These are phyloP conservation scores for Orychophragmus violaceus DNA, from an alignment of 345 rosid genomes.

Conservation along the genomic window DNA sequence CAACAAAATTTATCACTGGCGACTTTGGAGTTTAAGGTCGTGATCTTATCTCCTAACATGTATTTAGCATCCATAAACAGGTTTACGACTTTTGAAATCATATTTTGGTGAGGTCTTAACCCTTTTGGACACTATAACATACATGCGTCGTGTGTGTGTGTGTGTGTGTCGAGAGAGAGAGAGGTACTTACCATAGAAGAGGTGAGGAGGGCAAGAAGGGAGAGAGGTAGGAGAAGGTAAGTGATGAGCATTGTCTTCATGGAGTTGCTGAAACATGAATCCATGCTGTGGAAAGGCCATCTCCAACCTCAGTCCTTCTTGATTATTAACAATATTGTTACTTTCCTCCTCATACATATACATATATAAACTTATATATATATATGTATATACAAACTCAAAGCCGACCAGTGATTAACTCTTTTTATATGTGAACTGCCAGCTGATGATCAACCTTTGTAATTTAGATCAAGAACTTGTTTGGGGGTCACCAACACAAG, in stretches of 20 bases:
- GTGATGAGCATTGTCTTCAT: conserved; percentile 52
- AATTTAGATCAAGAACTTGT: neutral
- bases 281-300: conserved; percentile 75
- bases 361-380: neutral
- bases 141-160: neutral
- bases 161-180: neutral
- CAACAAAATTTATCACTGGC: neutral
- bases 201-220: conserved; percentile 65
- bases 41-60: neutral
- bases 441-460: too few species aligned
- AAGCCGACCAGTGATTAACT: conserved; percentile 8
- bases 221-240: conserved; percentile 56
- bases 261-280: conserved; percentile 62
- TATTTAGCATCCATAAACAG: neutral
- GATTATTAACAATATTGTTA: conserved; percentile 9
- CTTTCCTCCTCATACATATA: conserved; percentile 28
- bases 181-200: conserved; percentile 47
- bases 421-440: too few species aligned
- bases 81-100: neutral
- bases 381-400: neutral
- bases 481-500: neutral
- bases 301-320: conserved; percentile 26
- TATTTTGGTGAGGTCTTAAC: neutral
- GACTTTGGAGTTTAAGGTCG: neutral
- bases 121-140: neutral